Evolutionary conservation across 1,284 basidiomycete species (phyloP).

Genomic region (Cutaneotrichosporon mucoides): DNA sequence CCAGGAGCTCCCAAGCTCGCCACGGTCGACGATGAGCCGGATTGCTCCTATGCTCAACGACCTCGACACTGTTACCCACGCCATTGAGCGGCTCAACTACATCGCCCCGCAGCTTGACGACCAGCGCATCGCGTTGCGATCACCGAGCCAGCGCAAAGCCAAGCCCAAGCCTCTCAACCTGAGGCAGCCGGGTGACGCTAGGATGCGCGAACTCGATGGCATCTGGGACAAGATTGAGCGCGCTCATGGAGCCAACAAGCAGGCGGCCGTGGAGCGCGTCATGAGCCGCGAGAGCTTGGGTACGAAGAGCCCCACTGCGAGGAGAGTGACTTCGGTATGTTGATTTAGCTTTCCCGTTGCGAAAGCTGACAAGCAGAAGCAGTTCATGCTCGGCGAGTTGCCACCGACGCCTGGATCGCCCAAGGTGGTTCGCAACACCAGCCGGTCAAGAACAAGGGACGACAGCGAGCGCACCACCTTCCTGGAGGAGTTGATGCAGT

Average conservation of each 20-base stretch:
- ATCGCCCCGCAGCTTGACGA: constrained; percentile 78
- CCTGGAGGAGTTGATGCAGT: constrained; percentile 8
- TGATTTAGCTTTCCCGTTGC: too few species aligned
- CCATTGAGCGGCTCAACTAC: constrained; percentile 77
- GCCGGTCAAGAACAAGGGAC: background rate
- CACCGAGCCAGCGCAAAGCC: background rate
- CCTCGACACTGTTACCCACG: constrained; percentile 72
- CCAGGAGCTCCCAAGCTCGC: background rate
- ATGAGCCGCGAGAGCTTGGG: too few species aligned
- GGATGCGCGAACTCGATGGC: constrained; percentile 37
- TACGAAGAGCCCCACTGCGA: too few species aligned
- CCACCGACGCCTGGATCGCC: background rate
- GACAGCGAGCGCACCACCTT: constrained; percentile 2
- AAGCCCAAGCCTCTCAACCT: background rate
- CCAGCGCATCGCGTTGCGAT: constrained; percentile 75
- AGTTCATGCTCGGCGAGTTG: background rate
- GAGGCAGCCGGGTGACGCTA: constrained; percentile 20
- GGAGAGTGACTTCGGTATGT: too few species aligned
- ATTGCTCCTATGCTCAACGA: constrained; percentile 50
- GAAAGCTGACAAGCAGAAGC: background rate
- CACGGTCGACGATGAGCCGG: background rate
- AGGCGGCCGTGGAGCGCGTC: background rate
- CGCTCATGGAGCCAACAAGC: background rate
- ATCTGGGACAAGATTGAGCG: constrained; percentile 40
- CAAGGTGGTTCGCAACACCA: background rate